Evolutionary conservation across 148 eudicot genomes (phyloP).

Genomic region (Talinum fruticosum): DNA sequence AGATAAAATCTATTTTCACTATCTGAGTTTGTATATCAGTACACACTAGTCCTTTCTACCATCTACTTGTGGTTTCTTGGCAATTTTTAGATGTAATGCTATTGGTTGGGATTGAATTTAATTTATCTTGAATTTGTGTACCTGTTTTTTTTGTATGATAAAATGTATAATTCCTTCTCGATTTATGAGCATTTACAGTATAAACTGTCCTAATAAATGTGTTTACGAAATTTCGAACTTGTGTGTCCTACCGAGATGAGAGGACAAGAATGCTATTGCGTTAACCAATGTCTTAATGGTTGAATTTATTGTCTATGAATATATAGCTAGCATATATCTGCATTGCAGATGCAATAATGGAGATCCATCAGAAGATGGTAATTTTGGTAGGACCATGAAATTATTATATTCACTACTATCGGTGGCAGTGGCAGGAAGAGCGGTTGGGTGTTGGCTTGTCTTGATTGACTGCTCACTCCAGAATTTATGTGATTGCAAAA

Average conservation of each 20-base stretch:
- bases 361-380: not conserved
- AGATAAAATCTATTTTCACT: constrained; percentile 7
- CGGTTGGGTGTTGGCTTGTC: not conserved
- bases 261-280: too few relatives aligned
- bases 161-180: too few relatives aligned
- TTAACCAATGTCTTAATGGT: too few relatives aligned
- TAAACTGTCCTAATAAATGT: too few relatives aligned
- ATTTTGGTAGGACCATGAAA: not conserved
- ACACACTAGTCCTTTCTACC: constrained; percentile 12
- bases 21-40: constrained; percentile 30
- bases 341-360: not conserved
- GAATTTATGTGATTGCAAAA: not conserved
- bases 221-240: too few relatives aligned
- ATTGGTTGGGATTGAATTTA: constrained; percentile 21
- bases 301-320: not conserved
- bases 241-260: too few relatives aligned
- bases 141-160: too few relatives aligned
- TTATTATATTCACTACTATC: not conserved
- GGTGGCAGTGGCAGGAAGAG: not conserved
- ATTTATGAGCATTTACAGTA: too few relatives aligned
- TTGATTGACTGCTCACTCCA: not conserved
- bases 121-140: not conserved
- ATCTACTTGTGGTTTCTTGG: constrained; percentile 8
- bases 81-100: constrained; percentile 21
- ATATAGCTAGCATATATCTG: not conserved